phyloP scores from a whole-genome alignment of 345 rosid species.

The Laguncularia racemosa region DNA sequence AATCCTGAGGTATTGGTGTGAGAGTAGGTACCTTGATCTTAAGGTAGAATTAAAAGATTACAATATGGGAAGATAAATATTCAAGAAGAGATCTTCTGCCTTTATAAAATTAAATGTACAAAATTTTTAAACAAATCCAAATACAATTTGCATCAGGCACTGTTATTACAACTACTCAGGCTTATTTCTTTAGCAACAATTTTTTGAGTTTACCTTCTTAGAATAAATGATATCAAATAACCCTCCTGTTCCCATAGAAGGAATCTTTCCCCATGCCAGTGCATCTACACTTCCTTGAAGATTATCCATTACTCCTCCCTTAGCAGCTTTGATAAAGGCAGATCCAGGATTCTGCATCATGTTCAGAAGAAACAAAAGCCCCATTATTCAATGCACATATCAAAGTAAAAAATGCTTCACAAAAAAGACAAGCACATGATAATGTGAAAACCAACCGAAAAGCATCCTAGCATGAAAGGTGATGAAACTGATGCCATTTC shows the following conservation, averaged over 20 bases:
- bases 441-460: conserved; percentile 52
- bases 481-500: conserved; percentile 49
- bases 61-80: no score
- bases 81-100: no score
- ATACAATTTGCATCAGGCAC: no score
- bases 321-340: conserved; percentile 78
- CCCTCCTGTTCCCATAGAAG: conserved; percentile 65
- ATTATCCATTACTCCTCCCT: conserved; percentile 52
- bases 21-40: not conserved
- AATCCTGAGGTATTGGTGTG: not conserved
- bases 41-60: no score
- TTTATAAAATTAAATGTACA: no score
- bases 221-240: conserved; percentile 64
- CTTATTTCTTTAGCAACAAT: not conserved
- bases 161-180: no score
- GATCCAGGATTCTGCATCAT: conserved; percentile 67
- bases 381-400: not conserved
- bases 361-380: not conserved
- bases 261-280: conserved; percentile 80
- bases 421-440: not conserved
- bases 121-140: no score
- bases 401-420: conserved; percentile 3
- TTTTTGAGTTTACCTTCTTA: conserved; percentile 36
- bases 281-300: conserved; percentile 81
- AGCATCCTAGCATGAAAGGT: conserved; percentile 87